phyloP scores from a whole-genome alignment of 441 rosid species.

The Bruguiera hainesii region DNA sequence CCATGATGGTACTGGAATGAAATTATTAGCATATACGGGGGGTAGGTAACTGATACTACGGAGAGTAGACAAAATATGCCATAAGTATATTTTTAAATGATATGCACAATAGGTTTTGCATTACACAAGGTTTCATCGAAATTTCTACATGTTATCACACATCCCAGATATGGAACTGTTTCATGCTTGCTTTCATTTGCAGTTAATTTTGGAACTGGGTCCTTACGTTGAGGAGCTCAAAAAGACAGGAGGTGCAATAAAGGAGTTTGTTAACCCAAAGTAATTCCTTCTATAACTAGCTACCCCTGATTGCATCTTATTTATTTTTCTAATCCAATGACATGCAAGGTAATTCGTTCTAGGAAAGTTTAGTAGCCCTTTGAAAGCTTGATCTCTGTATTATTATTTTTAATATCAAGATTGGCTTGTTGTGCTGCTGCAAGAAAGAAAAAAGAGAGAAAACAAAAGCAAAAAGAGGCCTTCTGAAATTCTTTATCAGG shows the following conservation, averaged over 20 bases:
- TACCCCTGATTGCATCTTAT: constrained; percentile 7
- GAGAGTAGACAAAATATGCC: too few relatives aligned
- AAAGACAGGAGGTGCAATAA: constrained; percentile 85
- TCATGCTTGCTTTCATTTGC: constrained; percentile 20
- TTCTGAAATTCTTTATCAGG: background rate
- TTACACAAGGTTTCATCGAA: constrained; percentile 3
- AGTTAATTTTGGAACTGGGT: constrained; percentile 89
- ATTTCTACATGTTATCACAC: background rate
- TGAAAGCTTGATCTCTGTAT: background rate
- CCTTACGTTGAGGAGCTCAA: constrained; percentile 81
- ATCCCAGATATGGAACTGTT: background rate
- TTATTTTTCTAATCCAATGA: background rate
- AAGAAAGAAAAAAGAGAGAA: background rate
- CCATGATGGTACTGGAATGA: constrained; percentile 1
- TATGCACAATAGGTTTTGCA: background rate
- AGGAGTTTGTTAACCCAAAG: constrained; percentile 99
- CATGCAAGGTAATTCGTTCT: background rate
- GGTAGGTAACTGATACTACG: background rate
- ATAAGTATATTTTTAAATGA: background rate
- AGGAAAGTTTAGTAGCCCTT: background rate
- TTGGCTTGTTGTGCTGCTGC: background rate
- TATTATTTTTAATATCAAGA: background rate
- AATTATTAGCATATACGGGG: background rate
- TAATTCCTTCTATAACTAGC: constrained; percentile 31
- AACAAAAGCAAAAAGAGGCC: background rate